Conservation (phyloP, 352 stramenopile genomes). For the Blastocystis sp. region DNA sequence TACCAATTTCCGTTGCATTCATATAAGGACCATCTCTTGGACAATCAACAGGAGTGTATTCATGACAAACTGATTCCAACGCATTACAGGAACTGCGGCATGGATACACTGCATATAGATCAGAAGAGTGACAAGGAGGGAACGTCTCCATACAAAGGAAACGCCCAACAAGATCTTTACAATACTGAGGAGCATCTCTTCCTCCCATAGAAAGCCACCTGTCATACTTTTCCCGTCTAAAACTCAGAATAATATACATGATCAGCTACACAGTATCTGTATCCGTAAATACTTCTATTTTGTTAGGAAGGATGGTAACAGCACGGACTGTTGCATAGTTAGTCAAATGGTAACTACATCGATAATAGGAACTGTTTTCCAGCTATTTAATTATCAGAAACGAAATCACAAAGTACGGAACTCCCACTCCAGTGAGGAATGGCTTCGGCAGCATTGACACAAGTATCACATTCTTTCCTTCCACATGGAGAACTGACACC, state of each 20-base stretch:
- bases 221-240: not conserved
- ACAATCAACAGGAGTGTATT: not conserved
- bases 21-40: constrained; percentile 26
- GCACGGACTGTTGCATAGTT: not conserved
- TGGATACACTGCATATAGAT: constrained; percentile 13
- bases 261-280: constrained; percentile 22
- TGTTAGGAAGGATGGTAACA: not conserved
- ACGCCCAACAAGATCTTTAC: constrained; percentile 9
- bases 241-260: not conserved
- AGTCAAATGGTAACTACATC: not conserved
- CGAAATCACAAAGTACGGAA: not conserved
- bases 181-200: not conserved
- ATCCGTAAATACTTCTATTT: not conserved
- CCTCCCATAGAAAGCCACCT: not conserved
- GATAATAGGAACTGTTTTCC: not conserved
- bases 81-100: not conserved
- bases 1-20: not conserved
- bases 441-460: not conserved
- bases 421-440: constrained; percentile 9
- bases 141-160: constrained; percentile 49
- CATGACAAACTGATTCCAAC: not conserved
- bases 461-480: constrained; percentile 10
- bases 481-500: not conserved
- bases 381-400: not conserved
- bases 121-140: not conserved